These are phyloP conservation scores for Curvularia eragrostidis DNA, from an alignment of 2,329 filamentous ascomycete species.

Conservation along the genomic window DNA sequence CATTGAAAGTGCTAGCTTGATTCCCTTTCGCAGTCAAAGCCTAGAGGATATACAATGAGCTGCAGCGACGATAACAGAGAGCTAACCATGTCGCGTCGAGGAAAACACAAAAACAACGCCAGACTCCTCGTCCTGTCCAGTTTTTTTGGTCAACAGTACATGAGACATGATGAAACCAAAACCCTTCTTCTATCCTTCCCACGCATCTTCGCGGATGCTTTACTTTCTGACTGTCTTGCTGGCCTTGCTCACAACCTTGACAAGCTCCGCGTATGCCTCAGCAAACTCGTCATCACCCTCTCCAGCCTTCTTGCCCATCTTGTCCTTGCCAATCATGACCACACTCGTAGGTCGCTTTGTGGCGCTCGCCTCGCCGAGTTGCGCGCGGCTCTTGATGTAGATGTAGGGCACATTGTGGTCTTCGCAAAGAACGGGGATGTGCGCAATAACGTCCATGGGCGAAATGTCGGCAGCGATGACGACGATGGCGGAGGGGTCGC, in stretches of 20 bases:
- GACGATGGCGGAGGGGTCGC: slow-evolving; percentile 73
- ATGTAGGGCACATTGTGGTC: slow-evolving; percentile 97
- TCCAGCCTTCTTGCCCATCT: slow-evolving; percentile 57
- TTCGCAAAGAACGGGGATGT: slow-evolving; percentile 97
- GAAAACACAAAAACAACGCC: slow-evolving; percentile 3
- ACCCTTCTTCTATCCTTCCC: slow-evolving; percentile 1
- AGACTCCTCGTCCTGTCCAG: slow-evolving; percentile 6
- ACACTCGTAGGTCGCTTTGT: slow-evolving; percentile 98
- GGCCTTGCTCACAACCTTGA: slow-evolving; percentile 67
- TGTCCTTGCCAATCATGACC: slow-evolving; percentile 75
- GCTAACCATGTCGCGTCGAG: background rate
- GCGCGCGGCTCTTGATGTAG: slow-evolving; percentile 89
- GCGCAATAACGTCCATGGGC: slow-evolving; percentile 97
- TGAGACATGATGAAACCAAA: slow-evolving; percentile 7
- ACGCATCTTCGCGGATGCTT: background rate
- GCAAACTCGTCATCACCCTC: slow-evolving; percentile 57
- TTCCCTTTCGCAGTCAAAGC: background rate
- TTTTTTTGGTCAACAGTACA: slow-evolving; percentile 6
- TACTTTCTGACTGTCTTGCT: slow-evolving; percentile 62
- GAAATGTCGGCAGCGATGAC: slow-evolving; percentile 97
- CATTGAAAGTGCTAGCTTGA: background rate
- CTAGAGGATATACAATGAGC: background rate
- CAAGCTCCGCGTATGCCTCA: slow-evolving; percentile 63
- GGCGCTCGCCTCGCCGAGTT: slow-evolving; percentile 89
- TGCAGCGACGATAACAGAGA: background rate